A percentile compares a stretch with the other conserved stretches of the same genome.
Conservation (phyloP, 2,329 filamentous ascomycete genomes). For the Pyrenochaeta sp. region DNA sequence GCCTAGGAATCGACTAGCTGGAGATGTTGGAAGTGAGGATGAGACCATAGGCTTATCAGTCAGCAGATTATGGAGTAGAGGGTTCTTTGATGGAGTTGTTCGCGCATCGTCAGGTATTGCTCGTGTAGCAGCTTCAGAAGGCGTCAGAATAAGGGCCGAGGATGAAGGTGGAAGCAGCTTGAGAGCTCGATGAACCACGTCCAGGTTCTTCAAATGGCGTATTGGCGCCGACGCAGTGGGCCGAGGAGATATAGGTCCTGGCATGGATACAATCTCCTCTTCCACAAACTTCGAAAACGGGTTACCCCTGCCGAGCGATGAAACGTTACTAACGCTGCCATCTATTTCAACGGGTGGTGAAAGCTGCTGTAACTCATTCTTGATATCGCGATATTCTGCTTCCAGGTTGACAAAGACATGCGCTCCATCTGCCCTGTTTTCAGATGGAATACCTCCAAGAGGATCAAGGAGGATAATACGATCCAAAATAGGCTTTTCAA, state of each 20-base stretch:
- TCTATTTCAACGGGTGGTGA: slow-evolving; percentile 19
- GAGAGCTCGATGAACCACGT: slow-evolving; percentile 74
- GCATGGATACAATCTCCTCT: slow-evolving; percentile 27
- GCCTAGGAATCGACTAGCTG: slow-evolving; percentile 37
- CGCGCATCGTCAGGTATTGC: slow-evolving; percentile 55
- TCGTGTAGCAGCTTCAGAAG: slow-evolving; percentile 76
- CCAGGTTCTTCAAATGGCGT: slow-evolving; percentile 74
- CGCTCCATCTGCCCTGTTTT: slow-evolving; percentile 65
- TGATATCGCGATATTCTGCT: slow-evolving; percentile 80
- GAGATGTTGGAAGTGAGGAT: slow-evolving; percentile 78
- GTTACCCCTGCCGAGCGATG: slow-evolving; percentile 48
- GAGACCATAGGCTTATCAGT: slow-evolving; percentile 95
- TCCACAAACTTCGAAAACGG: slow-evolving; percentile 56
- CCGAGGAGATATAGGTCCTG: slow-evolving; percentile 26
- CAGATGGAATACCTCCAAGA: slow-evolving; percentile 81
- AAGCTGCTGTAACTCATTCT: slow-evolving; percentile 63
- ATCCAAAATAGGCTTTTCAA: slow-evolving; percentile 67
- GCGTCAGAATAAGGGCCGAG: slow-evolving; percentile 88
- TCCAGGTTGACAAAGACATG: slow-evolving; percentile 93
- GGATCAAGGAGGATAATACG: slow-evolving; percentile 89
- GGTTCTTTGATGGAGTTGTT: slow-evolving; percentile 74
- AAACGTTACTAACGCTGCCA: slow-evolving; percentile 9
- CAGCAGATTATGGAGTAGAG: slow-evolving; percentile 91
- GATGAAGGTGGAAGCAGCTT: slow-evolving; percentile 82
- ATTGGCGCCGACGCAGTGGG: slow-evolving; percentile 25